Percentiles rank a stretch among this genome's conserved stretches.
These are phyloP conservation scores for Hericium coralloides DNA, from an alignment of 768 basidiomycete genomes.

Conservation along the genomic window DNA sequence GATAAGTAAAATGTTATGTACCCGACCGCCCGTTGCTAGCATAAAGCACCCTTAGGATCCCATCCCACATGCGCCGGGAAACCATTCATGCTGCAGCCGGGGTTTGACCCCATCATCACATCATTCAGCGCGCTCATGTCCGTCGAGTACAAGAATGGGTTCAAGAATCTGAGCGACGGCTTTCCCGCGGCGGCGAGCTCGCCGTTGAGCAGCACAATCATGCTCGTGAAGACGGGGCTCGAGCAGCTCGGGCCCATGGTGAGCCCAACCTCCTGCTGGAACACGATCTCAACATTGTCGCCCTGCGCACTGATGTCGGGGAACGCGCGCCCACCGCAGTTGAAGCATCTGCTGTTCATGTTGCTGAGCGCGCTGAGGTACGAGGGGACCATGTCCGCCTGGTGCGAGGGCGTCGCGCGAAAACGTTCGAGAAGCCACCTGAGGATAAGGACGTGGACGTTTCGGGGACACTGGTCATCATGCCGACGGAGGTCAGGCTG, in stretches of 20 bases:
- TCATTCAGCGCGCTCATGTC: slow-evolving; percentile 1
- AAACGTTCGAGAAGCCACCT: slow-evolving; percentile 16
- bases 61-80: slow-evolving; percentile 9
- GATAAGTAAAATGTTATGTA: too few relatives aligned
- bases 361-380: slow-evolving; percentile 27
- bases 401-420: slow-evolving; percentile 21
- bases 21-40: too few relatives aligned
- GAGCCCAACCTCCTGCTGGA: slow-evolving; percentile 8
- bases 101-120: slow-evolving; percentile 8
- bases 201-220: slow-evolving; percentile 27
- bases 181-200: slow-evolving; percentile 20
- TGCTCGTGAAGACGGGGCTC: slow-evolving; percentile 24
- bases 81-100: slow-evolving; percentile 15
- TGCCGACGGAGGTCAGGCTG: slow-evolving; percentile 17
- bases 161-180: slow-evolving; percentile 21
- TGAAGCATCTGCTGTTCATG: slow-evolving; percentile 23
- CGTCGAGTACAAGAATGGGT: slow-evolving; percentile 24
- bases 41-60: slow-evolving; percentile 10
- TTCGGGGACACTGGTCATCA: slow-evolving; percentile 23
- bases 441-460: slow-evolving; percentile 14
- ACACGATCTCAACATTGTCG: slow-evolving; percentile 22
- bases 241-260: slow-evolving; percentile 26
- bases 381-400: slow-evolving; percentile 25
- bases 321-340: slow-evolving; percentile 31
- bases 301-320: slow-evolving; percentile 39